phyloP scores from a whole-genome alignment of 495 filamentous ascomycete genomes.

The Talaromyces nanjingensis region DNA sequence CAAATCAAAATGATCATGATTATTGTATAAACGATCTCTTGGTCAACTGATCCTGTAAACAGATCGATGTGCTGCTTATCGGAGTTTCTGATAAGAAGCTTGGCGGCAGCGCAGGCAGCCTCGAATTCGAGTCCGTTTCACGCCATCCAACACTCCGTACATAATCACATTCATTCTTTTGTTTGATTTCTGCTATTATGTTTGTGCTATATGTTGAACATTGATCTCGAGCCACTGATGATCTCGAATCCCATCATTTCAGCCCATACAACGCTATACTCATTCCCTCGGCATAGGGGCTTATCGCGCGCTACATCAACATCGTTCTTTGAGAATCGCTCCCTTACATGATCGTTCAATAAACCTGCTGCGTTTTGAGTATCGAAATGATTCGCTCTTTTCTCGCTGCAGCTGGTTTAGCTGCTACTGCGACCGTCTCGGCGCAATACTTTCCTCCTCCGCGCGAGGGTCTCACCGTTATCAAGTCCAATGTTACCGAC shows the following conservation, averaged over 20 bases:
- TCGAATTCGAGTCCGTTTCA: background rate
- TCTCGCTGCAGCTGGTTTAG: constrained; percentile 13
- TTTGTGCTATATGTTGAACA: background rate
- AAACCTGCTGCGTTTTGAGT: background rate
- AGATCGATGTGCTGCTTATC: constrained; percentile 5
- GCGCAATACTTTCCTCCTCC: constrained; percentile 52
- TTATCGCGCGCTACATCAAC: background rate
- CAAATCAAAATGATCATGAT: background rate
- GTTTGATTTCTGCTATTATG: background rate
- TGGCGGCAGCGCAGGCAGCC: background rate
- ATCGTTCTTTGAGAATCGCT: background rate
- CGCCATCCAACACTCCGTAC: background rate
- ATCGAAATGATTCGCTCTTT: background rate
- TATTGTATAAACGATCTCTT: background rate
- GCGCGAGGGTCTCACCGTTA: constrained; percentile 43
- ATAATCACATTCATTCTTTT: background rate
- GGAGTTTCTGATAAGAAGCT: constrained; percentile 8
- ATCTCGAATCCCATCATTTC: background rate
- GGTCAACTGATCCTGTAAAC: constrained; percentile 8
- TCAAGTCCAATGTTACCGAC: constrained; percentile 51
- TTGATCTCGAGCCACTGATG: background rate
- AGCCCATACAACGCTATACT: background rate
- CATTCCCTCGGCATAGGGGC: background rate
- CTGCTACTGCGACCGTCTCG: constrained; percentile 13
- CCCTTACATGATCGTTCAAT: background rate